Conservation (phyloP, 176 grass and related monocot species). For the Oryza australiensis region DNA sequence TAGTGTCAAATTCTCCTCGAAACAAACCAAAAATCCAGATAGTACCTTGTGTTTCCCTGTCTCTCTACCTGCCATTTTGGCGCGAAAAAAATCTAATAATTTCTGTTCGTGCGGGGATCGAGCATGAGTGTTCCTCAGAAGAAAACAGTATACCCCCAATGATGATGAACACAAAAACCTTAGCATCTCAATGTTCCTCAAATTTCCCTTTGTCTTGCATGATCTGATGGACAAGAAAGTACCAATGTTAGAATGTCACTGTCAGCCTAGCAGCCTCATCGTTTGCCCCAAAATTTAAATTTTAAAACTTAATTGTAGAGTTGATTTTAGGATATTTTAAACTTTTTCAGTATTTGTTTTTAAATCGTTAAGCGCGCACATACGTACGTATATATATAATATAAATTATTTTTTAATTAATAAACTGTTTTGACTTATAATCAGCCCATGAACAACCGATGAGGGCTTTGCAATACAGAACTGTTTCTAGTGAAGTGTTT, state of each 20-base stretch:
- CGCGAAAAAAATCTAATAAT: not conserved
- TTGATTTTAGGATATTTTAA: too few species aligned
- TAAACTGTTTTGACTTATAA: too few species aligned
- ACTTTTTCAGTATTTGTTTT: too few species aligned
- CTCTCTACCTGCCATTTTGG: not conserved
- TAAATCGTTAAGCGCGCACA: too few species aligned
- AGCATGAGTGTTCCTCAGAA: not conserved
- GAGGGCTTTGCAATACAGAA: conserved; percentile 10
- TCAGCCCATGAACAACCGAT: too few species aligned
- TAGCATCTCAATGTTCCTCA: conserved; percentile 15
- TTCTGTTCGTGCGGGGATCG: not conserved
- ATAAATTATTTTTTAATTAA: too few species aligned
- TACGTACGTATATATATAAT: too few species aligned
- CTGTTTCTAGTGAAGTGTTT: conserved; percentile 17
- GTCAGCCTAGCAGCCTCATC: not conserved
- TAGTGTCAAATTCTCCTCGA: not conserved
- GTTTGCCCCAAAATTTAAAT: too few species aligned
- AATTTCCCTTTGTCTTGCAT: conserved; percentile 23
- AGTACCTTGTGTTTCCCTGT: not conserved
- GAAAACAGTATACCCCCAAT: not conserved
- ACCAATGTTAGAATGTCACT: conserved; percentile 5
- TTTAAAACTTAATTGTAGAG: too few species aligned
- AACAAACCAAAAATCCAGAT: not conserved
- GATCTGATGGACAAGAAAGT: conserved; percentile 19
- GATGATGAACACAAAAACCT: conserved; percentile 9